Evolutionary conservation across 805 yeast genomes (phyloP), one percentile per base, ranked within the genome.

Genomic region (Teunomyces lycoperdinae): DNA sequence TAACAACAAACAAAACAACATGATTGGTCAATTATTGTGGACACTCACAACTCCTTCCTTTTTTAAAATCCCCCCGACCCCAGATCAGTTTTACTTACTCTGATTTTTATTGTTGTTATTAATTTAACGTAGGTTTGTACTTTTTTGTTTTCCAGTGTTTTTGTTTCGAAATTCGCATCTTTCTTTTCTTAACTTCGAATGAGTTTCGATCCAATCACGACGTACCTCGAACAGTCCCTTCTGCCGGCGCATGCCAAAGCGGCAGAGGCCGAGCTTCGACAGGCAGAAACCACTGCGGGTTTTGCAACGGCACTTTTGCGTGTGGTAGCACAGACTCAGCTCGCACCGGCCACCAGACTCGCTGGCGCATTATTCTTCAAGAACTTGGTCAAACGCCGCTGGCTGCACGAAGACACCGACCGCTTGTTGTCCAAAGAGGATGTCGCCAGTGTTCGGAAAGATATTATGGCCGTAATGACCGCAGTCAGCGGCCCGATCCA

Each of bases 291-390:
- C 1, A 75, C 75, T 44, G 81, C 81, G 31, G 96, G 95, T 3
- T 94, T 94, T 64, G 77, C 96, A 7, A 70, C 89, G 42, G 79
- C 83, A 28, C 68, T 94, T 33, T 68, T 94, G 47, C 90, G 87
- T 59, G 80, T 91, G 13, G 87, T 90, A 30, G 89, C 96, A 4
- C 76, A 86, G 11, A 61, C 73, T 28, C 74, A 75, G 36, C 60
- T 83, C 36, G 75, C 78, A 3, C 62, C 65, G 4, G 71, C 87
- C 1, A 79, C 86, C 1, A 76, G 97, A 51, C 71, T 91, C 42
- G 97, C 99, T 1, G 96, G 88, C 14, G 89, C 97, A 0, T 71
- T 95, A 45, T 90, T 86, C 67, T 89, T 94, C 70, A 94, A 94
- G 64, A 94, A 94, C 64, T 78, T 89, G 51, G 77, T 94, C 53